Conservation (phyloP, 129 eudicot species). For the Gnaphalium uliginosum region DNA sequence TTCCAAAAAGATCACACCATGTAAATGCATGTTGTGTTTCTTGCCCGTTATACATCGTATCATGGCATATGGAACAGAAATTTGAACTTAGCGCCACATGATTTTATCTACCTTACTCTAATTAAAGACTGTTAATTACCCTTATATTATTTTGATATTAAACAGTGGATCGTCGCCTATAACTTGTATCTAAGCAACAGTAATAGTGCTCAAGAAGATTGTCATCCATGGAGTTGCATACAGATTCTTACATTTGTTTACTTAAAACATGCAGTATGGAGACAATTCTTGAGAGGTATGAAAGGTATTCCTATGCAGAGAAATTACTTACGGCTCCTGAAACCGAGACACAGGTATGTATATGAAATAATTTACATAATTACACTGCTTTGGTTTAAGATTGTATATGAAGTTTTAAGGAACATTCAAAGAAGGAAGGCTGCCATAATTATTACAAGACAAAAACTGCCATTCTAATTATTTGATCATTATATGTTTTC, state of each 20-base stretch:
- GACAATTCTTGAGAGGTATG: conserved; percentile 67
- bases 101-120: background rate
- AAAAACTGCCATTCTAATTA: background rate
- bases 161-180: background rate
- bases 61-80: too few species aligned
- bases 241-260: conserved; percentile 6
- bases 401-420: too few species aligned
- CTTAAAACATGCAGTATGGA: conserved; percentile 59
- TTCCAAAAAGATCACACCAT: too few species aligned
- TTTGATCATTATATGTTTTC: background rate
- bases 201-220: background rate
- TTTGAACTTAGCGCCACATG: background rate
- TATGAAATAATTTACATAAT: background rate
- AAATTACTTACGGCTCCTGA: conserved; percentile 45
- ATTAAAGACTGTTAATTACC: background rate
- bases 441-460: background rate
- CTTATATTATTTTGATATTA: background rate
- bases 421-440: background rate
- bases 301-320: conserved; percentile 63
- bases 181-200: background rate
- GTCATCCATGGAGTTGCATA: background rate
- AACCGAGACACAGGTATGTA: conserved; percentile 39
- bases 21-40: too few species aligned
- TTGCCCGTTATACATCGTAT: too few species aligned
- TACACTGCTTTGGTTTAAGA: too few species aligned